phyloP scores from a whole-genome alignment of 164 flowering plant species.

The Aristolochia contorta region DNA sequence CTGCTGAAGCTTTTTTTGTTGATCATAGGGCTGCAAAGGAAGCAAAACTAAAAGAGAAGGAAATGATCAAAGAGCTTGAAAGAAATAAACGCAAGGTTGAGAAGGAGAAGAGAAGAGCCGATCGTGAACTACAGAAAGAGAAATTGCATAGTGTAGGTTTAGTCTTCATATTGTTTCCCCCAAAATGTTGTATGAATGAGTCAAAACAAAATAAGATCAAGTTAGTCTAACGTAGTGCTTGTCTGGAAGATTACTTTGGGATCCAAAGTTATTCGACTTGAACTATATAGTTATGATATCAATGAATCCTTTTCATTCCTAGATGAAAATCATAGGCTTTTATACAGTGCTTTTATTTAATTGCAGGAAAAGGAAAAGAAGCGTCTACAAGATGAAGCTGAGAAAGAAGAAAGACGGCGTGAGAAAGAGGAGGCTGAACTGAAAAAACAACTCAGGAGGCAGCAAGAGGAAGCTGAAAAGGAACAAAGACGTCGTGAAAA shows the following conservation, averaged over 20 bases:
- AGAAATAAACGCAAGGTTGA: slow-evolving; percentile 52
- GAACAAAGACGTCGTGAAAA: slow-evolving; percentile 59
- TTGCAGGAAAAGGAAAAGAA: slow-evolving; percentile 73
- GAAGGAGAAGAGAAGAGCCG: slow-evolving; percentile 60
- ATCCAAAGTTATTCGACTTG: too few relatives aligned
- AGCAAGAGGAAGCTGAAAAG: slow-evolving; percentile 39
- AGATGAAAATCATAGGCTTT: too few relatives aligned
- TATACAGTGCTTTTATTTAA: not conserved
- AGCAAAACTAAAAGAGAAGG: slow-evolving; percentile 48
- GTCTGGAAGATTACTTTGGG: too few relatives aligned
- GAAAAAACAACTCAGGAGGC: slow-evolving; percentile 29
- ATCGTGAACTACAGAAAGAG: slow-evolving; percentile 58
- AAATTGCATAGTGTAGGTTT: slow-evolving; percentile 30
- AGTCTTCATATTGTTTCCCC: not conserved
- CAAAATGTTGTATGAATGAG: not conserved
- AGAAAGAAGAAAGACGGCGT: slow-evolving; percentile 50
- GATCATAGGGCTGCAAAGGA: slow-evolving; percentile 58
- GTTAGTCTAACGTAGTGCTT: too few relatives aligned
- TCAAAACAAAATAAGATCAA: too few relatives aligned
- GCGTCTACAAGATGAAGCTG: slow-evolving; percentile 61
- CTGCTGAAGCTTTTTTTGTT: not conserved
- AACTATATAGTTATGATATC: too few relatives aligned
- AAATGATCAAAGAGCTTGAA: slow-evolving; percentile 53
- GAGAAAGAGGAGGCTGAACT: slow-evolving; percentile 68
- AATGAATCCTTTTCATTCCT: too few relatives aligned